Evolutionary conservation across 1,139 yeast genomes (phyloP).

Genomic region (Yamadazyma trypodendri): DNA sequence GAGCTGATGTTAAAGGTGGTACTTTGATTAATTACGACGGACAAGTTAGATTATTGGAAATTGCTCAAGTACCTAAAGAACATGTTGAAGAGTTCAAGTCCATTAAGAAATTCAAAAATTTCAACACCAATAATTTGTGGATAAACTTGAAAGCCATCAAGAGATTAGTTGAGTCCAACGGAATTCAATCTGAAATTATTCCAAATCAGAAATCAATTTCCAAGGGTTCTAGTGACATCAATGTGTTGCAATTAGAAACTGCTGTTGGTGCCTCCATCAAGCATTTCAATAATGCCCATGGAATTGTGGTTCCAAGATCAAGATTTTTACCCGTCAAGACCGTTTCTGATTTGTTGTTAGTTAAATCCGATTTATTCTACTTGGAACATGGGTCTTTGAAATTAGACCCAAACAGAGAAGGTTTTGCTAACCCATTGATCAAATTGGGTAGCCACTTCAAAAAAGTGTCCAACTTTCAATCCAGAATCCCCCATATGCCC

Average conservation of each 20-base stretch:
- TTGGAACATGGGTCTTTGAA: slow-evolving; percentile 90
- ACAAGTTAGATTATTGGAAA: slow-evolving; percentile 88
- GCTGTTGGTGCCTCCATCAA: slow-evolving; percentile 99
- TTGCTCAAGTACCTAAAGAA: slow-evolving; percentile 98
- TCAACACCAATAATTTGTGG: slow-evolving; percentile 98
- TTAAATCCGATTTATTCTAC: slow-evolving; percentile 91
- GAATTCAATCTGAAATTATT: slow-evolving; percentile 87
- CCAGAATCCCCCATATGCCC: slow-evolving; percentile 93
- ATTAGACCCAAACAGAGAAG: slow-evolving; percentile 83
- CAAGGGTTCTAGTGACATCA: slow-evolving; percentile 72
- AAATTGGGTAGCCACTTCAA: slow-evolving; percentile 96
- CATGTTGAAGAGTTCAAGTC: slow-evolving; percentile 98
- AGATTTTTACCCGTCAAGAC: slow-evolving; percentile 98
- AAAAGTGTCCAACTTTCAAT: slow-evolving; percentile 88
- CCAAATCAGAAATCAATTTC: slow-evolving; percentile 88
- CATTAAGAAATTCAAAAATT: slow-evolving; percentile 95
- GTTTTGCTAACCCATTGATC: slow-evolving; percentile 85
- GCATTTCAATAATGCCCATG: slow-evolving; percentile 93
- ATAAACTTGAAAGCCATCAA: slow-evolving; percentile 92
- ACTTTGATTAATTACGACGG: slow-evolving; percentile 96
- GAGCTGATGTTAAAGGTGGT: slow-evolving; percentile 99
- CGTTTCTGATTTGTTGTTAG: slow-evolving; percentile 88
- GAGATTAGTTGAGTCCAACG: slow-evolving; percentile 82
- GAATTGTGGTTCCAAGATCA: slow-evolving; percentile 97
- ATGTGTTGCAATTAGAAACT: slow-evolving; percentile 93